Base-by-base conservation (phyloP, 2,329 filamentous ascomycete species). In the Claviceps lovelessii region DNA sequence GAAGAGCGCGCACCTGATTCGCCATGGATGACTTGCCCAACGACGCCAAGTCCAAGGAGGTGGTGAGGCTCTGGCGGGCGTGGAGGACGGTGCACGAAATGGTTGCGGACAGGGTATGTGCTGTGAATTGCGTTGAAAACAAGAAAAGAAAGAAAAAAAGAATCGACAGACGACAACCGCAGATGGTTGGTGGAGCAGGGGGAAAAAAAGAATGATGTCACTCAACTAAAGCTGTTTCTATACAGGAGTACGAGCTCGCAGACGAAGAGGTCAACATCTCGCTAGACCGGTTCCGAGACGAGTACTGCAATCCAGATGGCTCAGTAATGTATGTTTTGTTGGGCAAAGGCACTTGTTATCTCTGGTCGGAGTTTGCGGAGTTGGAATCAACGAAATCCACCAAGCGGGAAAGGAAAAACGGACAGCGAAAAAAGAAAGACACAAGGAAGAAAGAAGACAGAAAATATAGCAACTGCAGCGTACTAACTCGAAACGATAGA, bases 81-180 rank as follows among this genome's bases (percentile, higher is more conserved):
- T 94, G 88, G 82, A 83, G 84, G 71, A 98, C 93, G 9, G 84
- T 90, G 51, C 89, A 95, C 71, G 88, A 98, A 77, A 95, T 98
- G 91, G 85, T 93, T 63, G 77, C 80, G 58, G 93, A 97, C 70
- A 76, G 91, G 69, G 90, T 95, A 80, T 64, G 86, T 54, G 33
- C 33, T 45, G 39, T 10, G 35, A 29, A 39, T 23, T 51, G 23
- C 23, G 17, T 5, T 3, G 7, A 41, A 4, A 23, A 28, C 35
- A 19, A 23, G 4, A 7, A 29, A 15, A 15, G 9, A 28, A 47
- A 47, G 5, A 37, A 37, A 10, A 9, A 37, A 15, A 47, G 45
- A 47, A 47, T 17, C 23, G 28, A 31, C 23, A 31, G 13, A 47
- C 28, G 23, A 29, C 6, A n/a, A 46, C 45, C 9, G 29, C 6